Conservation (phyloP, 805 yeast genomes). For the Suhomyces canberraensis region DNA sequence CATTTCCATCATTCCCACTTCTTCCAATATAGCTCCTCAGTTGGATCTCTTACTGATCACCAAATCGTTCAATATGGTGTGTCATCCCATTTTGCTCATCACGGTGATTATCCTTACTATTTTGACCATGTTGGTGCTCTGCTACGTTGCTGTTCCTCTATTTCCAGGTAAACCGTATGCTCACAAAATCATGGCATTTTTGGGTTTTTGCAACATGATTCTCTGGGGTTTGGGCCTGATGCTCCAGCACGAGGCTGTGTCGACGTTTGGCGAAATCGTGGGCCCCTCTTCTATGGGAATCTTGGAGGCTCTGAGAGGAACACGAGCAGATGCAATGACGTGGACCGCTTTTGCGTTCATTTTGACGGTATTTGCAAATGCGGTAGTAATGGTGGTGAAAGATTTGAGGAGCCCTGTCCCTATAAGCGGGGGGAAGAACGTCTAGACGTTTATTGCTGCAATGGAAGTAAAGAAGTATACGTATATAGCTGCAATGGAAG, state of each 20-base stretch:
- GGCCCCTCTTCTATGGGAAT: slow-evolving; percentile 50
- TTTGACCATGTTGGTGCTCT: slow-evolving; percentile 35
- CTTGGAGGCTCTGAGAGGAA: slow-evolving; percentile 43
- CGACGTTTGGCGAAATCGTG: slow-evolving; percentile 42
- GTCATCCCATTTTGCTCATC: slow-evolving; percentile 55
- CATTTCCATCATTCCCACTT: slow-evolving; percentile 29
- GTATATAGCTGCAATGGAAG: too few species aligned
- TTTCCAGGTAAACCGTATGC: slow-evolving; percentile 41
- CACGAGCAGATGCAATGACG: slow-evolving; percentile 53
- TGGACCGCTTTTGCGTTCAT: slow-evolving; percentile 59
- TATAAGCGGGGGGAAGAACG: too few species aligned
- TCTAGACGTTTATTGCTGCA: too few species aligned
- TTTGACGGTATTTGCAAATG: slow-evolving; percentile 25
- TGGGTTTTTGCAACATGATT: slow-evolving; percentile 31
- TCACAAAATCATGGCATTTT: slow-evolving; percentile 23
- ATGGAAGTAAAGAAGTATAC: too few species aligned
- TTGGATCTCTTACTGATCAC: slow-evolving; percentile 50
- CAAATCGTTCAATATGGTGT: slow-evolving; percentile 39
- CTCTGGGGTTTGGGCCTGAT: slow-evolving; percentile 66
- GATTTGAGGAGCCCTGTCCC: background rate
- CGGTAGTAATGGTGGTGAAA: background rate
- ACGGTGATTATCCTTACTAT: slow-evolving; percentile 45
- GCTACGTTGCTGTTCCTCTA: slow-evolving; percentile 47
- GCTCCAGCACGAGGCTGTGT: slow-evolving; percentile 58
- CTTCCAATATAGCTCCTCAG: slow-evolving; percentile 15